These are phyloP conservation scores for Salix caprea DNA, from an alignment of 345 rosid species.

Conservation along the genomic window DNA sequence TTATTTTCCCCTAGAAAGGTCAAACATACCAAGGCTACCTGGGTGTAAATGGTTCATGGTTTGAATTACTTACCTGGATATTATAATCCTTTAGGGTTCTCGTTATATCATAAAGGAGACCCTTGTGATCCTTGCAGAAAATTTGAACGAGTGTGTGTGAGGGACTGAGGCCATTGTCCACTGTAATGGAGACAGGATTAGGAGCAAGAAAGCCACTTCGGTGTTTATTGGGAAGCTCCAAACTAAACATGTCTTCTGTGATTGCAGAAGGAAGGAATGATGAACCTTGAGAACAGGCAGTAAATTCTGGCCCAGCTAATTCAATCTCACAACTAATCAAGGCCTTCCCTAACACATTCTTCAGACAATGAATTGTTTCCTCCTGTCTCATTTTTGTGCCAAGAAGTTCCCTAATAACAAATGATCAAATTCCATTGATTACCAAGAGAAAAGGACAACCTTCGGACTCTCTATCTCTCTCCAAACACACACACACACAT, in stretches of 20 bases:
- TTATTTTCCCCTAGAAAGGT: background rate
- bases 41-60: background rate
- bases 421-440: background rate
- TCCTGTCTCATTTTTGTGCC: conserved; percentile 43
- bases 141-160: conserved; percentile 58
- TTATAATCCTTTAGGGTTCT: conserved; percentile 63
- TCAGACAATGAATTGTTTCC: conserved; percentile 38
- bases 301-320: conserved; percentile 41
- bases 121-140: conserved; percentile 64
- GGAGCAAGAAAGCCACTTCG: conserved; percentile 37
- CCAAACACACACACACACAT: background rate
- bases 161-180: conserved; percentile 58
- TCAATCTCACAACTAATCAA: conserved; percentile 66
- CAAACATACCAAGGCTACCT: background rate
- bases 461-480: background rate
- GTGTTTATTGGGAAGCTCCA: conserved; percentile 36
- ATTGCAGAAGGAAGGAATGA: conserved; percentile 55
- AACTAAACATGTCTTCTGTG: conserved; percentile 43
- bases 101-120: conserved; percentile 62
- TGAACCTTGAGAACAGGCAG: conserved; percentile 57
- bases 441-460: background rate
- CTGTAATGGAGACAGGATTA: conserved; percentile 31
- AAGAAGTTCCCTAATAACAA: conserved; percentile 45
- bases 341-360: conserved; percentile 41
- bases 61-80: conserved; percentile 41